Evolutionary conservation across 164 flowering plant genomes (phyloP), one percentile per base, ranked within the genome.

Genomic region (Vitis cinerea): DNA sequence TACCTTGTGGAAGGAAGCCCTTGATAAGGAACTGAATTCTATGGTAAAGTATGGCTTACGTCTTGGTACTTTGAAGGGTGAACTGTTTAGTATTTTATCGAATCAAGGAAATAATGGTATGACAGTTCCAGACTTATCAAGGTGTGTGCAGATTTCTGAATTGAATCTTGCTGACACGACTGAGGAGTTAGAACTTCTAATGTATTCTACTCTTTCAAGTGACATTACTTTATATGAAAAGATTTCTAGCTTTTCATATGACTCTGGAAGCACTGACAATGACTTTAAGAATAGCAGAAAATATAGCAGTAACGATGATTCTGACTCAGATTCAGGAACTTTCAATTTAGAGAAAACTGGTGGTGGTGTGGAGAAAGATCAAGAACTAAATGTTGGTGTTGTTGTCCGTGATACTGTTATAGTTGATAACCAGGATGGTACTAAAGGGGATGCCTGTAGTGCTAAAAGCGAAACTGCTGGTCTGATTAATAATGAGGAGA

Each of bases 221-320:
- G 98, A 95, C 75, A 87, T 95, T 53, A 91, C 91, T 15, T 78
- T 95, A 72, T 95, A 91, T 79, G 99, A 95, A 66, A 95, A 95
- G 84, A 91, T 95, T 19, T 85, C 98, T 15, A 63, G 83, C 48
- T 84, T 84, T 67, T 79, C 93, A 9, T 95, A 88, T 70, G 87
- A 88, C 66, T 83, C 85, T 74, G 94, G 93, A 71, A 89, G 88
- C 73, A 83, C 87, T 62, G 93, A 94, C 77, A 84, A 90, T 80
- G 81, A 78, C 12, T 80, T 84, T 59, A 69, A 68, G 61, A 83
- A 81, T n/a, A 67, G 71, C 59, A 71, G 69, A 61, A 68, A 77
- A 54, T 52, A 74, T 64, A 79, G 77, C 64, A 68, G 79, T 55
- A 59, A 79, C 71, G 86, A 82, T 64, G 82, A 79, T 64, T 81